phyloP scores from a whole-genome alignment of 768 basidiomycete species.

The Termitomyces sp. region DNA sequence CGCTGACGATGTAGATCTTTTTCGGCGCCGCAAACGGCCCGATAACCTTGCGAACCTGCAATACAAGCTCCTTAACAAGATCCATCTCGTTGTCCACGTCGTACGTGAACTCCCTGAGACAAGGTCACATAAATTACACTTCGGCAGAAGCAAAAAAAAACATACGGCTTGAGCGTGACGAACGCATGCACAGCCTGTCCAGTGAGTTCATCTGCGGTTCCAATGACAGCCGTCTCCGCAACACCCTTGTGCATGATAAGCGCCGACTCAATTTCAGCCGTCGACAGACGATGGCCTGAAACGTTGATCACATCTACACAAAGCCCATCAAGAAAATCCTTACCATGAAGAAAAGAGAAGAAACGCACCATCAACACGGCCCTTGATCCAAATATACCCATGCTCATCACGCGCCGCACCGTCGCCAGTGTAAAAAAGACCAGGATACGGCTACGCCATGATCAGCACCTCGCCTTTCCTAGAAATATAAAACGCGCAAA shows the following conservation, averaged over 20 bases:
- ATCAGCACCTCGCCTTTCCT: not conserved
- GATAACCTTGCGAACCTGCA: slow-evolving; percentile 96
- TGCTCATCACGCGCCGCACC: slow-evolving; percentile 92
- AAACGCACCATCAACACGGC: slow-evolving; percentile 79
- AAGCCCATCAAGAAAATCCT: not conserved
- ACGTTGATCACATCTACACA: slow-evolving; percentile 92
- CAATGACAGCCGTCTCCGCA: slow-evolving; percentile 94
- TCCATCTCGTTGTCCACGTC: slow-evolving; percentile 63
- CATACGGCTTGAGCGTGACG: slow-evolving; percentile 90
- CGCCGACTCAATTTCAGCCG: slow-evolving; percentile 97
- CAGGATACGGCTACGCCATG: slow-evolving; percentile 63
- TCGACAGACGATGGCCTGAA: slow-evolving; percentile 93
- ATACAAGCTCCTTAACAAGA: slow-evolving; percentile 81
- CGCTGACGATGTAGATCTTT: slow-evolving; percentile 77
- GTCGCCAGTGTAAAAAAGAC: slow-evolving; percentile 95
- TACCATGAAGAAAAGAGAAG: not conserved
- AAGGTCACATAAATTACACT: not conserved
- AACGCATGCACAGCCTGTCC: slow-evolving; percentile 95
- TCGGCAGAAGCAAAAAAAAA: slow-evolving; percentile 5
- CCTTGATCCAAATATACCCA: slow-evolving; percentile 99
- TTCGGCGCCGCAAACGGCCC: slow-evolving; percentile 98
- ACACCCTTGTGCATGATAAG: slow-evolving; percentile 93
- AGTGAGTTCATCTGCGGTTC: slow-evolving; percentile 80
- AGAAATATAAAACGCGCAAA: not conserved
- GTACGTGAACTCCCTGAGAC: slow-evolving; percentile 61